A percentile compares a stretch with the other conserved stretches of the same genome.
phyloP scores from a whole-genome alignment of 2,329 filamentous ascomycete genomes.

The Neonectria coccinea region DNA sequence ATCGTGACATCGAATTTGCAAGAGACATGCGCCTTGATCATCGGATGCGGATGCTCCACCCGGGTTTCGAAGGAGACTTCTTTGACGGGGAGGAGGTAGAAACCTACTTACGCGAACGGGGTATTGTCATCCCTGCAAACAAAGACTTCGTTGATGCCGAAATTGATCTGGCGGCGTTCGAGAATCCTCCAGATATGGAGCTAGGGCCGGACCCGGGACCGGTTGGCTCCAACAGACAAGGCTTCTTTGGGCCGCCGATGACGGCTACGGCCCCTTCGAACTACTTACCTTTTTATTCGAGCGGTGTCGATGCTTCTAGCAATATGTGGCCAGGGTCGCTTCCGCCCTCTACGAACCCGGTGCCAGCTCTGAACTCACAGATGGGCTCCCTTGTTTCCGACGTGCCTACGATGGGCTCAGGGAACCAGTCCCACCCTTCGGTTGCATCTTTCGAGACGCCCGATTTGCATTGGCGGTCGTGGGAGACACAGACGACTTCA shows the following conservation, averaged over 20 bases:
- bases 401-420: conserved; percentile 6
- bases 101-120: conserved; percentile 73
- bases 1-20: conserved; percentile 51
- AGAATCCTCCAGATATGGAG: conserved; percentile 25
- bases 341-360: conserved; percentile 26
- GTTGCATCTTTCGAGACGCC: conserved; percentile 30
- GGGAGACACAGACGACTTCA: conserved; percentile 29
- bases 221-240: neutral
- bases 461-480: conserved; percentile 29
- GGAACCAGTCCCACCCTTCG: conserved; percentile 21
- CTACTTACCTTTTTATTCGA: conserved; percentile 20
- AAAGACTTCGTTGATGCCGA: conserved; percentile 72
- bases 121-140: conserved; percentile 70
- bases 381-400: conserved; percentile 26
- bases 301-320: conserved; percentile 4
- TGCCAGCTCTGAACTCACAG: conserved; percentile 22
- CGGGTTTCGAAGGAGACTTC: conserved; percentile 79
- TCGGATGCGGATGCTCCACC: conserved; percentile 64
- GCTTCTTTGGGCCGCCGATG: conserved; percentile 31
- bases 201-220: conserved; percentile 13
- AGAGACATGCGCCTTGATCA: conserved; percentile 58
- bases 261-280: conserved; percentile 15
- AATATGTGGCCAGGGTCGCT: conserved; percentile 33
- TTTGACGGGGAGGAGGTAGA: conserved; percentile 83
- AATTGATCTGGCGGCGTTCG: conserved; percentile 59